These are phyloP conservation scores for Umbelopsis sp. DNA, from an alignment of 192 early-diverging fungal species.

Conservation along the genomic window DNA sequence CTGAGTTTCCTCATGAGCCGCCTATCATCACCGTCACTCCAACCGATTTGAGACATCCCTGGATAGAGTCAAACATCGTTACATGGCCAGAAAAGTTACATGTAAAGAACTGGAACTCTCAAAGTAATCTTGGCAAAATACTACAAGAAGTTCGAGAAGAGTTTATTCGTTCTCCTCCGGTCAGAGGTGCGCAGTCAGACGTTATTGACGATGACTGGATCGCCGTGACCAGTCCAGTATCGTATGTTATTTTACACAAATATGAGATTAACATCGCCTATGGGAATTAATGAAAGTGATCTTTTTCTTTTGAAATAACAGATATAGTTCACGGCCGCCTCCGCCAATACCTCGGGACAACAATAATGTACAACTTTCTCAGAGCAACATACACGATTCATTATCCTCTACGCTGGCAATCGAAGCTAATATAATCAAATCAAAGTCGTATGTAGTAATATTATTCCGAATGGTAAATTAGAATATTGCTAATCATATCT, in stretches of 20 bases:
- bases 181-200: conserved; percentile 24
- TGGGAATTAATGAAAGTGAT: no score
- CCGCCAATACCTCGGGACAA: conserved; percentile 32
- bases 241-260: neutral
- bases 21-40: conserved; percentile 55
- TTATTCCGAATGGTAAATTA: neutral
- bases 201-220: conserved; percentile 19
- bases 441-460: conserved; percentile 5
- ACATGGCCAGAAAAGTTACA: conserved; percentile 45
- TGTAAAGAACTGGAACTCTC: conserved; percentile 43
- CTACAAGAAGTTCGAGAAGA: conserved; percentile 57
- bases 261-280: neutral
- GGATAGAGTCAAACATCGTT: conserved; percentile 53
- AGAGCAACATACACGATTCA: neutral
- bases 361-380: conserved; percentile 8
- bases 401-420: neutral
- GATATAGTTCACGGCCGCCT: conserved; percentile 33
- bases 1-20: conserved; percentile 53
- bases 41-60: conserved; percentile 50
- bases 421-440: conserved; percentile 8
- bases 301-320: neutral
- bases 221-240: conserved; percentile 9
- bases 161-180: conserved; percentile 39
- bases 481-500: neutral
- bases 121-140: conserved; percentile 50